Conservation (phyloP, 495 filamentous ascomycete species). For the Hypoxylon rickii region DNA sequence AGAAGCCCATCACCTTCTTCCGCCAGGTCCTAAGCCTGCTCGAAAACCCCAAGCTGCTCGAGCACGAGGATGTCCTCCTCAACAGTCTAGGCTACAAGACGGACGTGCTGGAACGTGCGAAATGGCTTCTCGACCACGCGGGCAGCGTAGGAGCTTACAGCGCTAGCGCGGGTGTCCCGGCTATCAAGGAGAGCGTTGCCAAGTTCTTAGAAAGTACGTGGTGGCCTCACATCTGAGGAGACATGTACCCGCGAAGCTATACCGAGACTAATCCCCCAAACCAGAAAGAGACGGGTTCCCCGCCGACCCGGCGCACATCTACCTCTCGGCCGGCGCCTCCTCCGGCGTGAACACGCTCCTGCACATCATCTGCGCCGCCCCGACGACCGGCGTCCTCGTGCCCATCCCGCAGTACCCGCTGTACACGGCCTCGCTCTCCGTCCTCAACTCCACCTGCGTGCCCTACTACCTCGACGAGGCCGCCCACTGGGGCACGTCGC, state of each 20-base stretch:
- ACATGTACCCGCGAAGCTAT: slow-evolving; percentile 1
- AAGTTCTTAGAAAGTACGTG: slow-evolving; percentile 81
- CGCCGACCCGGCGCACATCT: slow-evolving; percentile 76
- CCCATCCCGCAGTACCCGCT: slow-evolving; percentile 98
- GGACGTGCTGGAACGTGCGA: slow-evolving; percentile 85
- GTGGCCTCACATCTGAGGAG: not conserved
- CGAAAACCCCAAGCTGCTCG: slow-evolving; percentile 83
- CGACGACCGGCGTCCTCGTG: slow-evolving; percentile 84
- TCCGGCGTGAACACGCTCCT: slow-evolving; percentile 92
- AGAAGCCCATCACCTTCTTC: slow-evolving; percentile 99
- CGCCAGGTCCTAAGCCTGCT: slow-evolving; percentile 93
- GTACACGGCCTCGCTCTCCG: slow-evolving; percentile 89
- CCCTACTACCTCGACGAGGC: slow-evolving; percentile 91
- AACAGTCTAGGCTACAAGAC: slow-evolving; percentile 77
- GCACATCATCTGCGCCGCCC: slow-evolving; percentile 80
- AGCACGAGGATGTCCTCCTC: slow-evolving; percentile 72
- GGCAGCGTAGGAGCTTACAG: slow-evolving; percentile 96
- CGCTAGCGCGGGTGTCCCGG: slow-evolving; percentile 84
- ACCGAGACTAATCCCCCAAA: slow-evolving; percentile 12
- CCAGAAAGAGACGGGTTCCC: slow-evolving; percentile 83
- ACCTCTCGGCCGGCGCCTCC: slow-evolving; percentile 87
- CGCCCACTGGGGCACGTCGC: slow-evolving; percentile 83
- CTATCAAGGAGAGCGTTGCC: slow-evolving; percentile 85
- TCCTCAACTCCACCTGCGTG: slow-evolving; percentile 85
- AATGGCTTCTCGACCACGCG: slow-evolving; percentile 75